Conservation (phyloP, 768 basidiomycete species). For the Terana coerulea region DNA sequence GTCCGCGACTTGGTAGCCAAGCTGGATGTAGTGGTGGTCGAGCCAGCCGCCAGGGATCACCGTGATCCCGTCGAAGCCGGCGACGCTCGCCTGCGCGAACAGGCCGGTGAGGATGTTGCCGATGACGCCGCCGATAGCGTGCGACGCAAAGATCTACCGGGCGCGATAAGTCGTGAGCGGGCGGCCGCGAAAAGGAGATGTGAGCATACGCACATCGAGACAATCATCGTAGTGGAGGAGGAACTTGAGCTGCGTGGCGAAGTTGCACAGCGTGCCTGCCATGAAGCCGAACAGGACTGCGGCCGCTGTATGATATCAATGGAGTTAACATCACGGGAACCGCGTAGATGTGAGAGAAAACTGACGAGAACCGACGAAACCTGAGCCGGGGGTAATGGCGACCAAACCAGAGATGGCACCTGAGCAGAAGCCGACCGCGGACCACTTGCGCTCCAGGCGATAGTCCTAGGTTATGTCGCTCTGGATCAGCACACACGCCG, state of each 20-base stretch:
- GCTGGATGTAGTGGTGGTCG: conserved; percentile 75
- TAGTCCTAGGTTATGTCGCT: conserved; percentile 57
- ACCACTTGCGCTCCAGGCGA: conserved; percentile 91
- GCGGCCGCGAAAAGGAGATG: conserved; percentile 4
- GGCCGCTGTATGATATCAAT: conserved; percentile 47
- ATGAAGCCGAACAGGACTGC: conserved; percentile 82
- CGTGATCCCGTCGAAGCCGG: conserved; percentile 74
- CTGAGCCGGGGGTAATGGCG: conserved; percentile 83
- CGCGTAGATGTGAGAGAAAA: conserved; percentile 11
- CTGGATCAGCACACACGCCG: not conserved
- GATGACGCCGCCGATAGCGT: conserved; percentile 72
- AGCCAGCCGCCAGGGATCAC: conserved; percentile 82
- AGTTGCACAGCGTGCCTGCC: conserved; percentile 84
- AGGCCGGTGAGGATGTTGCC: conserved; percentile 84
- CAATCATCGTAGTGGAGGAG: conserved; percentile 72
- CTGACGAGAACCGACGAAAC: conserved; percentile 75
- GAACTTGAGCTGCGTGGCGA: conserved; percentile 94
- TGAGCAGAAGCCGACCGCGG: conserved; percentile 91
- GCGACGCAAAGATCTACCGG: conserved; percentile 81
- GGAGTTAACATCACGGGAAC: not conserved
- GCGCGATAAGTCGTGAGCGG: not conserved
- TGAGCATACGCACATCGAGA: conserved; percentile 56
- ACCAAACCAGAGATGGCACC: conserved; percentile 91
- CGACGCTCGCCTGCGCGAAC: conserved; percentile 80
- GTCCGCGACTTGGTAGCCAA: conserved; percentile 83